Evolutionary conservation across 1,284 basidiomycete species (phyloP).

Genomic region (Boletus semigastroideus): DNA sequence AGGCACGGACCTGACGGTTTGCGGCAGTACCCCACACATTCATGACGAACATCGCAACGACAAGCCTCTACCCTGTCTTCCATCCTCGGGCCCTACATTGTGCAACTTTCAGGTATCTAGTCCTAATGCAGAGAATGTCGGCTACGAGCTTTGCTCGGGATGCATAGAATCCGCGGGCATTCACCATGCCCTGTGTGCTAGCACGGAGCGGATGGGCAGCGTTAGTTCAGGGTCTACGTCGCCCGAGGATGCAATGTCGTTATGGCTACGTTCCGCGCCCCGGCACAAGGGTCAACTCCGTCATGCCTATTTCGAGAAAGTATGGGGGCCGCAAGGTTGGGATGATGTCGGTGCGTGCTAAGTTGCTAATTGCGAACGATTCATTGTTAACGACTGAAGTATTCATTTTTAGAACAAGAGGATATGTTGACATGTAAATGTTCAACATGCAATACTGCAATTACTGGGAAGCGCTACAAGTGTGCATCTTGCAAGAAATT

Average conservation of each 20-base stretch:
- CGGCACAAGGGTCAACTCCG: conserved; percentile 68
- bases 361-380: background rate
- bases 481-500: conserved; percentile 81
- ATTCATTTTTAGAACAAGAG: conserved; percentile 58
- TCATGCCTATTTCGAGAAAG: conserved; percentile 82
- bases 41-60: conserved; percentile 32
- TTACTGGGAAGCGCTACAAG: conserved; percentile 72
- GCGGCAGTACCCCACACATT: conserved; percentile 12
- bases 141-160: conserved; percentile 80
- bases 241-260: conserved; percentile 51
- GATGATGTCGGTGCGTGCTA: conserved; percentile 74
- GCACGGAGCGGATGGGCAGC: conserved; percentile 43
- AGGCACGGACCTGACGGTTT: conserved; percentile 25
- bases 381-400: background rate
- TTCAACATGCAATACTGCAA: conserved; percentile 70
- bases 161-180: conserved; percentile 80
- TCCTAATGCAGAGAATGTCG: conserved; percentile 35
- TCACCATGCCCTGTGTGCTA: conserved; percentile 68
- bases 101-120: conserved; percentile 15
- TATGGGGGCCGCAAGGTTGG: conserved; percentile 82
- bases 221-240: conserved; percentile 42
- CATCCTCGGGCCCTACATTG: conserved; percentile 24
- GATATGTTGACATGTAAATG: conserved; percentile 64
- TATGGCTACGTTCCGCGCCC: conserved; percentile 64
- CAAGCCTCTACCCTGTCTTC: conserved; percentile 43